A percentile compares a stretch with the other conserved stretches of the same genome.
Conservation (phyloP, 192 early-diverging fungal species). For the Cladochytrium replicatum region DNA sequence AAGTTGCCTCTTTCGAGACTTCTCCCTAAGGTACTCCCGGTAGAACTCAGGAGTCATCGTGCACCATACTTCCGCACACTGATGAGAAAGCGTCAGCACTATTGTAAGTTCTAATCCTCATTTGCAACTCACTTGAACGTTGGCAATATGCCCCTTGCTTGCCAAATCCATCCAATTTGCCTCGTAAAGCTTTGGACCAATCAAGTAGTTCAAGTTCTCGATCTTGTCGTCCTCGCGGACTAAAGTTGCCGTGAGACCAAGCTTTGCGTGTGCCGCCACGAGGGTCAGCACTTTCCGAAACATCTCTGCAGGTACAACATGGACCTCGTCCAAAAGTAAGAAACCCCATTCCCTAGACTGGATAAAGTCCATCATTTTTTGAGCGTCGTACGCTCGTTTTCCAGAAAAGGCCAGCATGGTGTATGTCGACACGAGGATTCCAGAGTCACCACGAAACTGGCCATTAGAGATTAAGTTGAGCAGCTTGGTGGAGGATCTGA, state of each 20-base stretch:
- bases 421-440: constrained; percentile 94
- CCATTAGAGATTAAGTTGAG: neutral
- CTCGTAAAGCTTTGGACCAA: constrained; percentile 98
- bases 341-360: constrained; percentile 92
- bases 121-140: constrained; percentile 54
- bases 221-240: constrained; percentile 99
- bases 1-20: constrained; percentile 70
- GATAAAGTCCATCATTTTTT: constrained; percentile 94
- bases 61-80: constrained; percentile 98
- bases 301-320: constrained; percentile 95
- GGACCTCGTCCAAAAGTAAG: constrained; percentile 94
- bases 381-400: constrained; percentile 85
- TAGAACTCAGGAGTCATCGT: constrained; percentile 96
- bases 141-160: constrained; percentile 94
- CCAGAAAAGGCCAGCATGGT: constrained; percentile 91
- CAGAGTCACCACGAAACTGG: constrained; percentile 74
- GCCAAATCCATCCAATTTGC: constrained; percentile 99
- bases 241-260: constrained; percentile 79
- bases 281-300: constrained; percentile 85
- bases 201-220: constrained; percentile 91
- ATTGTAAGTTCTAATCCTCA: neutral
- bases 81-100: constrained; percentile 1
- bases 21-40: constrained; percentile 76
- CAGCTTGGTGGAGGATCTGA: constrained; percentile 2
- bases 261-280: constrained; percentile 87